A percentile compares a stretch with the other conserved stretches of the same genome.
Conservation (phyloP, 1,139 yeast genomes). For the Entelexis paramagnoliae region DNA sequence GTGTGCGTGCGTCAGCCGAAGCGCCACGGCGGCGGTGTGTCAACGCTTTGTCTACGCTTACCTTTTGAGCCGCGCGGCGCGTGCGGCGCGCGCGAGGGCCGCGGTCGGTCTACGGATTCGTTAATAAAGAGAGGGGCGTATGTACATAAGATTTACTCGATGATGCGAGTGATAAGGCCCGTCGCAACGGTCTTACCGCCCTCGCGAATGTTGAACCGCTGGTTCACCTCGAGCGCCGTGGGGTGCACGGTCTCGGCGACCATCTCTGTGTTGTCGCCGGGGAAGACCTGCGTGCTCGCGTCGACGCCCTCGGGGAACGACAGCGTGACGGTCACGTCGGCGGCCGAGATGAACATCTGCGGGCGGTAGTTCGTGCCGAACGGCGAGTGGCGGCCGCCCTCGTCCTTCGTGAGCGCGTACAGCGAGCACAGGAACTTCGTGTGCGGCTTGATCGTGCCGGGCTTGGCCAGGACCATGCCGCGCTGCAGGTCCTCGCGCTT, state of each 20-base stretch:
- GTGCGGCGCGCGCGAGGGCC: no score
- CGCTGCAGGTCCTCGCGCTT: slow-evolving; percentile 94
- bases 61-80: no score
- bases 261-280: slow-evolving; percentile 99
- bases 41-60: no score
- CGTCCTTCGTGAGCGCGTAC: slow-evolving; percentile 88
- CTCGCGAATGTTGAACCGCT: slow-evolving; percentile 98
- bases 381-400: slow-evolving; percentile 99
- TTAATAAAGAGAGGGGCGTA: not conserved
- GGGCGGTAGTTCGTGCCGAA: slow-evolving; percentile 97
- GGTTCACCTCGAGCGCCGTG: slow-evolving; percentile 91
- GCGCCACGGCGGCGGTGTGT: no score
- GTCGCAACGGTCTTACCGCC: slow-evolving; percentile 99
- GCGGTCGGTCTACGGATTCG: not conserved
- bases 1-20: no score
- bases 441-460: slow-evolving; percentile 87
- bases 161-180: slow-evolving; percentile 89
- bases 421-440: slow-evolving; percentile 87
- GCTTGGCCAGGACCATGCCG: slow-evolving; percentile 96
- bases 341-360: slow-evolving; percentile 91
- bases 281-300: slow-evolving; percentile 84
- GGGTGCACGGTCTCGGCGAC: slow-evolving; percentile 82
- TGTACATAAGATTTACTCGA: slow-evolving; percentile 41
- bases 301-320: slow-evolving; percentile 84
- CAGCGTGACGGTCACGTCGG: slow-evolving; percentile 86